Evolutionary conservation across 495 filamentous ascomycete genomes (phyloP), one percentile per base, ranked within the genome.

Genomic region (Penicilliopsis zonata): DNA sequence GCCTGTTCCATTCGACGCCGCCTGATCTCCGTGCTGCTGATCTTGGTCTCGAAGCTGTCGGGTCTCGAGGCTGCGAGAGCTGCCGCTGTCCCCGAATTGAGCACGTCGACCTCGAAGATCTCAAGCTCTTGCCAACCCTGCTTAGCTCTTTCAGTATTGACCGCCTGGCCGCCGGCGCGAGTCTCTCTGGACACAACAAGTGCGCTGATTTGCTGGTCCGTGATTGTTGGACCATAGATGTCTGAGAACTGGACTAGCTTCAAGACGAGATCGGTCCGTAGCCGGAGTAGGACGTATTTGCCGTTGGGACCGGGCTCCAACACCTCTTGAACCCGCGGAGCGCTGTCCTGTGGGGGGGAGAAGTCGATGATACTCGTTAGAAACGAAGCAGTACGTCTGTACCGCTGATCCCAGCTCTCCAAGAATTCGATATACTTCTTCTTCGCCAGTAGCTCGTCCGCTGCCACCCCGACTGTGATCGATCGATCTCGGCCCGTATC

Each of bases 131-230:
- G 46, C 85, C 85, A 96, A 2, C 82, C 84, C 37, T 80, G 78
- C 55, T 84, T 81, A 23, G 47, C 58, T 31, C 90, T 71, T 47
- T 80, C 80, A 2, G 75, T 63, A 52, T 96, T 96, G 34, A 96
- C 82, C 0, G 81, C 79, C 28, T 72, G 62, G 2, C 90, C 92
- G 13, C 90, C 90, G 2, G 73, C 65, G 38, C 79, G 71, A 12
- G 88, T 96, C 64, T 98, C 90, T 21, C 67, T 72, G n/a, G 86
- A 94, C 9, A 96, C 77, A 2, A 94, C 77, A 28, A 96, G 63
- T 1, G 80, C 86, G 28, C 77, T 71, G 41, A 96, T 77, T 18
- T 65, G 55, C 52, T 82, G 67, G 15, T 86, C 80, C 1, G 86
- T 88, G 47, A 92, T 79, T 1, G 90, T 96, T 16, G 90, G 90